Evolutionary conservation across 768 basidiomycete genomes (phyloP).

Genomic region (Boletus sp.): DNA sequence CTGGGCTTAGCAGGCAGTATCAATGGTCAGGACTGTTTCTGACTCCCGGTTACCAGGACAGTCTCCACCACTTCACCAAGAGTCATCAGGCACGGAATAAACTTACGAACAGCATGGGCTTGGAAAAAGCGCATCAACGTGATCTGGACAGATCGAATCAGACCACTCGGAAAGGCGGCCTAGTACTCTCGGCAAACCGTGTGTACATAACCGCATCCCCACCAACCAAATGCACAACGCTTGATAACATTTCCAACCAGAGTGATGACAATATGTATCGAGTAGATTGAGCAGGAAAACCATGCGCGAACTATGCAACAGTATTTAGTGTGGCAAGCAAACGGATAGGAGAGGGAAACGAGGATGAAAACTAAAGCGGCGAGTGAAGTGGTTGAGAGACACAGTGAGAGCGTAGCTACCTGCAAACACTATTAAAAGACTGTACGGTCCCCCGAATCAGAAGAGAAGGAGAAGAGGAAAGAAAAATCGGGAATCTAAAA

Average conservation of each 20-base stretch:
- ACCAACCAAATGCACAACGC: background rate
- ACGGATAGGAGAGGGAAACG: background rate
- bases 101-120: no score
- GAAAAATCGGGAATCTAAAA: conserved; percentile 5
- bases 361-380: background rate
- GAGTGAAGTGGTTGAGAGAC: background rate
- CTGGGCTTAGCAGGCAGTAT: no score
- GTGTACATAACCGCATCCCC: background rate
- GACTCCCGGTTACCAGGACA: no score
- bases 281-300: conserved; percentile 26
- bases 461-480: background rate
- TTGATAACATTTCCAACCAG: conserved; percentile 15
- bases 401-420: conserved; percentile 10
- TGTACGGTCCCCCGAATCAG: background rate
- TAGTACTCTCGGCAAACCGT: background rate
- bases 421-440: conserved; percentile 4
- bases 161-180: no score
- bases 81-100: no score
- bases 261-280: conserved; percentile 20
- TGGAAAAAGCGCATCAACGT: no score
- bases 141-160: background rate
- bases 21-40: no score
- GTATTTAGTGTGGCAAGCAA: conserved; percentile 19
- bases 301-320: conserved; percentile 23
- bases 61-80: no score